These are phyloP conservation scores for Thyridium curvatum DNA, from an alignment of 2,329 filamentous ascomycete species.

Conservation along the genomic window DNA sequence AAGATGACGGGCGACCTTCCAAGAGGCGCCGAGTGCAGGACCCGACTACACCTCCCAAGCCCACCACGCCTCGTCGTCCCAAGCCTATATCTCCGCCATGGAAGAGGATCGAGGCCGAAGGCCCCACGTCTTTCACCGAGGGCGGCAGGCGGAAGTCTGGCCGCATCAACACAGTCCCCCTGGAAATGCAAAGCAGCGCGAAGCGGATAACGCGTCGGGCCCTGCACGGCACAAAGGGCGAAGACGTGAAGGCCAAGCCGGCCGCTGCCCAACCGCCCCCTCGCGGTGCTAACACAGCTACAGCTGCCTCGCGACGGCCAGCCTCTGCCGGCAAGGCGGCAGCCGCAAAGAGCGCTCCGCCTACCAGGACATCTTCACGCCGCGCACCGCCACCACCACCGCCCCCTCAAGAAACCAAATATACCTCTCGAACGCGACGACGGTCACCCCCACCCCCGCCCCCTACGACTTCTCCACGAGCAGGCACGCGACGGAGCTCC, in stretches of 20 bases:
- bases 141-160: conserved; percentile 66
- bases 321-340: conserved; percentile 3
- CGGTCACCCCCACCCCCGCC: conserved; percentile 35
- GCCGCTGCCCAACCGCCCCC: conserved; percentile 2
- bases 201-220: conserved; percentile 46
- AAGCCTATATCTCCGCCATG: conserved; percentile 78
- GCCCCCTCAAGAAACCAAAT: conserved; percentile 12
- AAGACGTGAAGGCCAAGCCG: conserved; percentile 5
- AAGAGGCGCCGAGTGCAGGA: conserved; percentile 61
- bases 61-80: conserved; percentile 27
- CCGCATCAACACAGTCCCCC: conserved; percentile 51
- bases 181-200: conserved; percentile 44
- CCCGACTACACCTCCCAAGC: conserved; percentile 25
- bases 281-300: conserved; percentile 18
- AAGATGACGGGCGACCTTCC: conserved; percentile 42
- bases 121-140: conserved; percentile 77
- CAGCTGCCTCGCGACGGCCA: conserved; percentile 7
- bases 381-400: neutral
- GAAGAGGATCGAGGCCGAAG: conserved; percentile 80
- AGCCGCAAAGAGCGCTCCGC: conserved; percentile 7
- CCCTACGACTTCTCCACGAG: conserved; percentile 26
- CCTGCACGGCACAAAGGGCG: conserved; percentile 18
- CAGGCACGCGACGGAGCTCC: conserved; percentile 35
- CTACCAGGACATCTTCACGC: conserved; percentile 4
- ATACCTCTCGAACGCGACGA: conserved; percentile 25